Percentiles rank a stretch among this genome's conserved stretches.
Evolutionary conservation across 768 basidiomycete genomes (phyloP).

Genomic region (Suillus weaverae): DNA sequence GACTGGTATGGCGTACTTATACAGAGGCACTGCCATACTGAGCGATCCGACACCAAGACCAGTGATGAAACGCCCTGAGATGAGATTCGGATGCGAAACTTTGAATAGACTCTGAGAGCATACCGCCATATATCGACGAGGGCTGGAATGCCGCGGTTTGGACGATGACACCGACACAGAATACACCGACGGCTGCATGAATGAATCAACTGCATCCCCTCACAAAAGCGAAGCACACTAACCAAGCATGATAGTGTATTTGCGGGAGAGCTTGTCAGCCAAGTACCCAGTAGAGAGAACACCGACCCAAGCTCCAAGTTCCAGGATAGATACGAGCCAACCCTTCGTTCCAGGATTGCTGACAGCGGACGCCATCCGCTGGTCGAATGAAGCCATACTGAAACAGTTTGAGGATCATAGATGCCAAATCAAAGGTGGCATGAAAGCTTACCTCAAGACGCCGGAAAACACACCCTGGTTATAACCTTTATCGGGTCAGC

Average conservation of each 20-base stretch:
- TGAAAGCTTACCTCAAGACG: conserved; percentile 53
- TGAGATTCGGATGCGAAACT: background rate
- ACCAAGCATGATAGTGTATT: conserved; percentile 69
- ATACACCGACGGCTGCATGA: conserved; percentile 52
- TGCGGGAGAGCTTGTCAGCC: conserved; percentile 72
- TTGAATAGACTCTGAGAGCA: background rate
- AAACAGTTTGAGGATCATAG: conserved; percentile 1
- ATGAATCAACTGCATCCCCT: conserved; percentile 9
- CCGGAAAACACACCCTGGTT: conserved; percentile 75
- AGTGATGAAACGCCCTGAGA: conserved; percentile 64
- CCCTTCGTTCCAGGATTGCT: conserved; percentile 55
- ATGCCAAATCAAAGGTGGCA: background rate
- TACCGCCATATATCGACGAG: conserved; percentile 65
- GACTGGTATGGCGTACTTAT: conserved; percentile 44
- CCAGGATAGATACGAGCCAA: conserved; percentile 73
- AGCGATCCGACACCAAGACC: conserved; percentile 81
- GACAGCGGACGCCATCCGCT: conserved; percentile 57
- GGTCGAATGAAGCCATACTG: conserved; percentile 52
- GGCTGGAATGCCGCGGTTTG: conserved; percentile 60
- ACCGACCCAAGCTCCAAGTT: conserved; percentile 76
- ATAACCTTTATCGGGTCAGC: conserved; percentile 5
- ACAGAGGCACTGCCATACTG: conserved; percentile 82
- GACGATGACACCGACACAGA: conserved; percentile 73
- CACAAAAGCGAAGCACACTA: conserved; percentile 6
- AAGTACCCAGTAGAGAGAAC: conserved; percentile 70